phyloP scores from a whole-genome alignment of 1,284 basidiomycete species.

The Ceratorhiza oryzae-sativae region DNA sequence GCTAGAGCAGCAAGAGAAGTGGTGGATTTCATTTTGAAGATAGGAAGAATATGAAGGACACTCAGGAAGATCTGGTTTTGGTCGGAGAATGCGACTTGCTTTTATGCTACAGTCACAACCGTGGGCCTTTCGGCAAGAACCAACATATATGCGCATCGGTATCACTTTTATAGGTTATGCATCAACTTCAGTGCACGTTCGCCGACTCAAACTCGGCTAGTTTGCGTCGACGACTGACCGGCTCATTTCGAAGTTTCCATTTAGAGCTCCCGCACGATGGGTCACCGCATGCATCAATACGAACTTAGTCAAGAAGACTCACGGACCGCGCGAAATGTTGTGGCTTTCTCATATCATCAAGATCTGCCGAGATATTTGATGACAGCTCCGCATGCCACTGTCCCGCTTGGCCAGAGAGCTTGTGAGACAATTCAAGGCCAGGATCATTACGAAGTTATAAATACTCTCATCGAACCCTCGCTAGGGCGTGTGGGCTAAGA shows the following conservation, averaged over 20 bases:
- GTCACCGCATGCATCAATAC: neutral
- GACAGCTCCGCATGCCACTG: constrained; percentile 7
- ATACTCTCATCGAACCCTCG: neutral
- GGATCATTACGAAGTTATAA: neutral
- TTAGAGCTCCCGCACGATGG: neutral
- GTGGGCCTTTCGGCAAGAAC: neutral
- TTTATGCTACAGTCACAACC: neutral
- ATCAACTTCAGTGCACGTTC: neutral
- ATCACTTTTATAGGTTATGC: neutral
- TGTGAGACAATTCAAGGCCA: neutral
- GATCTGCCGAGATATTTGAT: neutral
- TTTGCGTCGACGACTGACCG: neutral
- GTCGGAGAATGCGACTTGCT: neutral
- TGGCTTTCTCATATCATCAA: neutral
- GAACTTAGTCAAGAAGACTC: neutral
- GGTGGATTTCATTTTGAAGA: constrained; percentile 7
- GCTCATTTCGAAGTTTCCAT: neutral
- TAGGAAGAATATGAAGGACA: neutral
- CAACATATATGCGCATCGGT: neutral
- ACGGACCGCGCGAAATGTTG: neutral
- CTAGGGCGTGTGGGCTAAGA: neutral
- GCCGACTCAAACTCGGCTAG: constrained; percentile 2
- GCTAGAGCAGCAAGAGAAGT: constrained; percentile 8
- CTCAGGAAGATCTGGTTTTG: neutral
- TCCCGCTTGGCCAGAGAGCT: neutral